Conservation (phyloP, 2,329 filamentous ascomycete species). For the Penicillium sp. region DNA sequence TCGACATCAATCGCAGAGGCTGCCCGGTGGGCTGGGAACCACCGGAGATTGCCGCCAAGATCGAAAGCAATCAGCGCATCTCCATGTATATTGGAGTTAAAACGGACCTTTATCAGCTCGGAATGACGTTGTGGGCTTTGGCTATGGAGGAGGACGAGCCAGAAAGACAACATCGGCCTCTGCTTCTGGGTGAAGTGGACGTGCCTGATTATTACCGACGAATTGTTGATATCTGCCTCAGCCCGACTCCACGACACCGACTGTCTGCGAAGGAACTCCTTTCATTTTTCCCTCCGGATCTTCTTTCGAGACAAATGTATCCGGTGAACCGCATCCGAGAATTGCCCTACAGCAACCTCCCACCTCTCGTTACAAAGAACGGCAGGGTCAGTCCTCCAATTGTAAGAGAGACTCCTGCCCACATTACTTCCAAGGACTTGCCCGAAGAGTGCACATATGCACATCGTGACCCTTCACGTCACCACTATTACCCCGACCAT, state of each 20-base stretch:
- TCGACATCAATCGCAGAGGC: slow-evolving; percentile 96
- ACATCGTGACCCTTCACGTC: slow-evolving; percentile 4
- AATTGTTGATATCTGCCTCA: slow-evolving; percentile 74
- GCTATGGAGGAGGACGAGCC: slow-evolving; percentile 87
- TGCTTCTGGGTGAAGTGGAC: slow-evolving; percentile 54
- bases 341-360: background rate
- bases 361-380: slow-evolving; percentile 7
- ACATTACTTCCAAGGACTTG: background rate
- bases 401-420: background rate
- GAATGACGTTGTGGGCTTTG: slow-evolving; percentile 94
- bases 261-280: slow-evolving; percentile 72
- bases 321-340: slow-evolving; percentile 5
- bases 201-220: slow-evolving; percentile 77
- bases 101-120: slow-evolving; percentile 91
- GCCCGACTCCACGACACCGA: slow-evolving; percentile 68
- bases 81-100: slow-evolving; percentile 98
- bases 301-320: slow-evolving; percentile 10
- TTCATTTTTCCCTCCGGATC: slow-evolving; percentile 59
- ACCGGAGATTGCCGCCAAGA: slow-evolving; percentile 80
- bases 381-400: slow-evolving; percentile 6
- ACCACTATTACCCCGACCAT: slow-evolving; percentile 10
- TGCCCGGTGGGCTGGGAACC: slow-evolving; percentile 98
- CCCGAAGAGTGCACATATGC: slow-evolving; percentile 3
- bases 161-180: slow-evolving; percentile 70
- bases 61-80: slow-evolving; percentile 84